Evolutionary conservation across 768 basidiomycete species (phyloP).

Genomic region (Kwoniella europaea): DNA sequence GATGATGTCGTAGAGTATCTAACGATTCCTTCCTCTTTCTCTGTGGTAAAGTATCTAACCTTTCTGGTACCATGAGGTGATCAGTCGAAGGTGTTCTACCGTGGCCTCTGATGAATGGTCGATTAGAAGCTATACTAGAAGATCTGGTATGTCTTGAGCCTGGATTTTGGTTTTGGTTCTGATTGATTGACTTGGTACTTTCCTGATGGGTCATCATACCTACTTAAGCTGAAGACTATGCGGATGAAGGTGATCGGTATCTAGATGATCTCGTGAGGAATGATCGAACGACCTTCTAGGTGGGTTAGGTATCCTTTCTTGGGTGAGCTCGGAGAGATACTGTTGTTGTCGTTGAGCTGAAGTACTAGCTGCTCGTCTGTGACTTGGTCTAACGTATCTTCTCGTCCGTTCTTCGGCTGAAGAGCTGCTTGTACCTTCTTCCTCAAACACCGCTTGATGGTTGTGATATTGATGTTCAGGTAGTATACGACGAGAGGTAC

Average conservation of each 20-base stretch:
- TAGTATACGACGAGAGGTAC: constrained; percentile 11
- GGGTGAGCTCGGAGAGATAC: background rate
- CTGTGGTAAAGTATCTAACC: constrained; percentile 14
- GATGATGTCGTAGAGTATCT: constrained; percentile 10
- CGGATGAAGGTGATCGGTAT: background rate
- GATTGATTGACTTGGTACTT: background rate
- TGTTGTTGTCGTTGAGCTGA: constrained; percentile 11
- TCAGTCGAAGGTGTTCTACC: constrained; percentile 18
- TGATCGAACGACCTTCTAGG: constrained; percentile 20
- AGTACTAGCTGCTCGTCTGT: constrained; percentile 19
- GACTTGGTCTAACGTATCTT: constrained; percentile 2
- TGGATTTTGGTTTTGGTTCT: constrained; percentile 1
- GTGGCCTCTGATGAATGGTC: background rate
- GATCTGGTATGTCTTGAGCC: constrained; percentile 14
- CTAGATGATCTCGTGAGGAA: constrained; percentile 8
- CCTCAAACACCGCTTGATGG: background rate
- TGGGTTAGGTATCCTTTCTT: constrained; percentile 4
- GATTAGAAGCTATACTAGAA: constrained; percentile 5
- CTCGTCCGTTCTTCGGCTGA: background rate
- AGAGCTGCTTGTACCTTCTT: constrained; percentile 7
- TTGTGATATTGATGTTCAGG: background rate
- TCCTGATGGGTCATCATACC: constrained; percentile 5
- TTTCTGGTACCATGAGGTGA: constrained; percentile 18
- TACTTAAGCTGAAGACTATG: background rate
- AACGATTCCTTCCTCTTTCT: constrained; percentile 21